Evolutionary conservation across 352 stramenopile genomes (phyloP), one percentile per base, ranked within the genome.

Genomic region (Phytophthora ramorum): DNA sequence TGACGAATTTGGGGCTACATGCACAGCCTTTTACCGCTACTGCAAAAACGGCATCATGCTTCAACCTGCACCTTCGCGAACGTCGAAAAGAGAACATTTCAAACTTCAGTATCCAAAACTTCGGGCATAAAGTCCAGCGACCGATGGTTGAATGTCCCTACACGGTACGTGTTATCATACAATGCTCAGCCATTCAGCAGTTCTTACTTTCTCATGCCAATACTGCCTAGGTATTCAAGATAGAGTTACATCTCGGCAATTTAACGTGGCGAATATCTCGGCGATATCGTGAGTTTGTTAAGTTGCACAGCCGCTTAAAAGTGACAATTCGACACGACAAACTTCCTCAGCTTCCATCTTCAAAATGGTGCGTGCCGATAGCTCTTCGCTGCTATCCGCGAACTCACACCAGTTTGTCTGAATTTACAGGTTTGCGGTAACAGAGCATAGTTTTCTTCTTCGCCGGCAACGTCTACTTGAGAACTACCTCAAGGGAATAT

Each of bases 251-350:
- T 6, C 64, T 87, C 14, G 66, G 67, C 12, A 54, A 76, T 16
- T 51, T 87, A 37, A 66, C 57, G 16, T 91, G 82, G 82, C 52
- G 63, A 30, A 79, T 90, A 24, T 38, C 70, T 4, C 60, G 75
- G 28, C 69, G 83, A 19, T 90, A 79, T 58, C 66, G 76, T 9
- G 74, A 82, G 9, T 90, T 90, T 68, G 66, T 53, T 4, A 45
- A 56, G 19, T 71, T 90, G 0, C 77, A 89, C 26, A 22, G 32
- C 5, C 59, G 65, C 1, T 51, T 86, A 17, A 41, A 26, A 28
- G 44, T 51, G 8, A 4, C 75, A 13, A 17, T 63, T 4, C 22
- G 61, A 7, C 19, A 43, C 2, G 17, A 3, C 0, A 13, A 50
- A 17, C 55, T 88, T 7, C 78, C 83, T 4, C 14, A 53, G 12